Percentiles rank a stretch among this genome's conserved stretches.
Evolutionary conservation across 2,329 filamentous ascomycete species (phyloP).

Genomic region (Fusarium tanahbumbuense): DNA sequence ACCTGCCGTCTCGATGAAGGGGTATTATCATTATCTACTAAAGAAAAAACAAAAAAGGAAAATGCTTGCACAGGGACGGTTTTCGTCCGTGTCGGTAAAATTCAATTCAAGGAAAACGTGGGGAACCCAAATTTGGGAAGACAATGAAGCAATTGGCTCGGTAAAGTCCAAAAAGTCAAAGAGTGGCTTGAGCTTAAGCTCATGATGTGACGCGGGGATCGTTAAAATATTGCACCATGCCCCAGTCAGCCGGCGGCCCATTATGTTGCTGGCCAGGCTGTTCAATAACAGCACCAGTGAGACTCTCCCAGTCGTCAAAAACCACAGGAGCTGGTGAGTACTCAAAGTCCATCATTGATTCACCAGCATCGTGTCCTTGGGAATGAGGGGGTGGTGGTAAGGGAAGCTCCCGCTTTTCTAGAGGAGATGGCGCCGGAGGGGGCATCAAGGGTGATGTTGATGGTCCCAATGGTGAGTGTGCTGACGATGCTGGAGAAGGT

Average conservation of each 20-base stretch:
- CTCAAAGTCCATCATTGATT: slow-evolving; percentile 58
- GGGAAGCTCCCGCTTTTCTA: slow-evolving; percentile 54
- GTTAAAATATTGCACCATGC: slow-evolving; percentile 52
- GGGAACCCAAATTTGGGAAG: slow-evolving; percentile 17
- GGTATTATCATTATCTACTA: slow-evolving; percentile 53
- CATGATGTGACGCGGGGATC: slow-evolving; percentile 50
- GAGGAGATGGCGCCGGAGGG: slow-evolving; percentile 45
- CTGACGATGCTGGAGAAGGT: slow-evolving; percentile 50
- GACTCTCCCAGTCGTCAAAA: slow-evolving; percentile 58
- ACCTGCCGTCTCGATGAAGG: slow-evolving; percentile 46
- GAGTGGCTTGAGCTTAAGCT: slow-evolving; percentile 30
- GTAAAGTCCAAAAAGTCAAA: slow-evolving; percentile 36
- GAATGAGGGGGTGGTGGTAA: slow-evolving; percentile 46
- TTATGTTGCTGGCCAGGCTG: slow-evolving; percentile 46
- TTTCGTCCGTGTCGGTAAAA: slow-evolving; percentile 16
- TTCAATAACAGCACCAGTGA: slow-evolving; percentile 51
- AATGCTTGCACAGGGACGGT: slow-evolving; percentile 37
- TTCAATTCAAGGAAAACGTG: slow-evolving; percentile 40
- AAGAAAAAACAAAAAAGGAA: slow-evolving; percentile 34
- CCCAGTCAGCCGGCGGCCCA: slow-evolving; percentile 45
- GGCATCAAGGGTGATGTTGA: slow-evolving; percentile 50
- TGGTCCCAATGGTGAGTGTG: slow-evolving; percentile 49
- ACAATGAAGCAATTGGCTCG: slow-evolving; percentile 34
- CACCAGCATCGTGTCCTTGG: slow-evolving; percentile 39
- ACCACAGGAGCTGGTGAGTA: slow-evolving; percentile 54